Evolutionary conservation across 83 land plant species (phyloP), one percentile per base, ranked within the genome.

Genomic region (Picea engelmannii): DNA sequence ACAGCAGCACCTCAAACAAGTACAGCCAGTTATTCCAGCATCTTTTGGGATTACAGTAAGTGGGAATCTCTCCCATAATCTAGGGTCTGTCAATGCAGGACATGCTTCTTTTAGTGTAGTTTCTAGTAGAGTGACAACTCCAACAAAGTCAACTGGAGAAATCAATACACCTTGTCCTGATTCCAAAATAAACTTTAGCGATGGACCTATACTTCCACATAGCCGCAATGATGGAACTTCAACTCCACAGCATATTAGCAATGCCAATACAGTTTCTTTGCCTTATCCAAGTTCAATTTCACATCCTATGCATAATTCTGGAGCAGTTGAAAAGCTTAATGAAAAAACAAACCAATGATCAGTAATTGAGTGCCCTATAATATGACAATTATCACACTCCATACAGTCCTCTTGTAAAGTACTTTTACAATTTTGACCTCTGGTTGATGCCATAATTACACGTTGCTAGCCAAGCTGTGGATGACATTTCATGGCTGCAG

Each of bases 241-340:
- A 68, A 35, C 35, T 68, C 73, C 18, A 44, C 73, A 68, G n/a
- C 73, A 68, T 35, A 31, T 68, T 68, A 68, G 44, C 73, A 68
- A 18, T 68, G 35, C 42, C 20, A 68, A 68, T 35, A 68, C 73
- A 68, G 44, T 68, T 68, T 16, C 73, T 35, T 35, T 68, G 17
- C 20, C 73, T 68, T 68, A 68, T 35, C 73, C n/a, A 35, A 68
- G 38, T 68, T 68, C 44, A 6, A 16, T 35, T 15, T 68, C 73
- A 16, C 73, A 68, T 5, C 20, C 73, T 24, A 16, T 68, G 73
- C 73, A 35, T 35, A 68, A 68, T 68, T 15, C 44, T 68, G 73
- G 38, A 31, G 44, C 44, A 68, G 73, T 68, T 68, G 73, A 68
- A 68, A 68, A 35, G 40, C 42, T 68, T 68, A 68, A 31, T 68